phyloP scores from a whole-genome alignment of 2,329 filamentous ascomycete genomes.

The Pseudogymnoascus sp. region DNA sequence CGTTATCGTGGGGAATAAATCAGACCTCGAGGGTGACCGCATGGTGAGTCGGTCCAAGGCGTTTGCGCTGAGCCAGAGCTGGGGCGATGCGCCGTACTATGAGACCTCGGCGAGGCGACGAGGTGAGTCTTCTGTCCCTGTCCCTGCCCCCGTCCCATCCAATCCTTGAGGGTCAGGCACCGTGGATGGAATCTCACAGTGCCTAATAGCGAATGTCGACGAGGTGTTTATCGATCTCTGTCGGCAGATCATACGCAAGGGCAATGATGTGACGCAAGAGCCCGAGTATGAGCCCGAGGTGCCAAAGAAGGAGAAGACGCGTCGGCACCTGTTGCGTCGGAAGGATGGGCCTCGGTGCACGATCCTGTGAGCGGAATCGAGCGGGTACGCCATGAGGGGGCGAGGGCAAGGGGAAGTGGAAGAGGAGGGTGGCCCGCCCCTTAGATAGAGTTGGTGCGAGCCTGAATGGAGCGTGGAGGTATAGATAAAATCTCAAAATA shows the following conservation, averaged over 20 bases:
- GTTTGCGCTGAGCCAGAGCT: slow-evolving; percentile 59
- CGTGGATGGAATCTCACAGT: not conserved
- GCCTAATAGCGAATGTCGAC: slow-evolving; percentile 52
- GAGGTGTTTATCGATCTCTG: slow-evolving; percentile 64
- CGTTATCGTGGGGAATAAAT: slow-evolving; percentile 69
- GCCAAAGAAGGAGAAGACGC: slow-evolving; percentile 29
- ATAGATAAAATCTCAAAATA: slow-evolving; percentile 6
- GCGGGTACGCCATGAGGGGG: not conserved
- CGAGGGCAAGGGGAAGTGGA: not conserved
- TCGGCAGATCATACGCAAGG: slow-evolving; percentile 58
- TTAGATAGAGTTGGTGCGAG: slow-evolving; percentile 2
- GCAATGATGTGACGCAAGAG: slow-evolving; percentile 28
- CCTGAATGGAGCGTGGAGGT: not conserved
- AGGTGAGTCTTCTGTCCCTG: slow-evolving; percentile 25
- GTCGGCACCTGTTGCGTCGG: slow-evolving; percentile 7
- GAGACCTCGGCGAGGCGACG: slow-evolving; percentile 60
- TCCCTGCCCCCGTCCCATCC: not conserved
- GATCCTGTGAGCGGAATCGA: slow-evolving; percentile 28
- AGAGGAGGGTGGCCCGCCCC: not conserved
- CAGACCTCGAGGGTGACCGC: slow-evolving; percentile 64
- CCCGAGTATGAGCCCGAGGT: slow-evolving; percentile 26
- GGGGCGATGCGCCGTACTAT: slow-evolving; percentile 67
- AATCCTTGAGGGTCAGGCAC: not conserved
- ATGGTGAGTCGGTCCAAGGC: slow-evolving; percentile 56
- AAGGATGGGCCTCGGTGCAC: slow-evolving; percentile 28